Evolutionary conservation across 805 yeast genomes (phyloP).

Genomic region (Zygosaccharomyces bailii): DNA sequence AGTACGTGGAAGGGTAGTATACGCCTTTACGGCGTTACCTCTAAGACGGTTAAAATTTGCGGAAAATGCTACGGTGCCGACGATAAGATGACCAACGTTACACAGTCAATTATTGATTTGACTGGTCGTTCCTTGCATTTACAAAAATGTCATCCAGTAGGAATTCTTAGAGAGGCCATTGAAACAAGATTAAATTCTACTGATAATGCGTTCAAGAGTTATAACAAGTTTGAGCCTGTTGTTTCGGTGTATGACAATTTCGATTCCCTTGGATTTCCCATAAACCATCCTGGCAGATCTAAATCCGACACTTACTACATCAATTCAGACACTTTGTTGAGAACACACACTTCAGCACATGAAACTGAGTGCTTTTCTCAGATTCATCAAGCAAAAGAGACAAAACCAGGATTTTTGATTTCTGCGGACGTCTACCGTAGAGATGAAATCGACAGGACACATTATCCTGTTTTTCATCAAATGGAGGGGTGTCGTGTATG

Average conservation of each 20-base stretch:
- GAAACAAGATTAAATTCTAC: conserved; percentile 61
- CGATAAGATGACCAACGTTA: conserved; percentile 75
- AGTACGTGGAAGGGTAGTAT: conserved; percentile 3
- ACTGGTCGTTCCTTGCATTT: conserved; percentile 73
- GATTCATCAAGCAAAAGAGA: conserved; percentile 42
- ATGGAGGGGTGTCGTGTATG: conserved; percentile 95
- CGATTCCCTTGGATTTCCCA: conserved; percentile 87
- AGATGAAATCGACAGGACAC: conserved; percentile 93
- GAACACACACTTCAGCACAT: conserved; percentile 98
- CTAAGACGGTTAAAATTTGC: conserved; percentile 33
- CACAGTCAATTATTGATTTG: conserved; percentile 64
- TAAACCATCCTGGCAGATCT: conserved; percentile 90
- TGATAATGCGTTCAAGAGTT: conserved; percentile 62
- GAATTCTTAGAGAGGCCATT: conserved; percentile 72
- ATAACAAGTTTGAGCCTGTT: conserved; percentile 75
- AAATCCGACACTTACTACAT: conserved; percentile 90
- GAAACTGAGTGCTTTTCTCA: conserved; percentile 78
- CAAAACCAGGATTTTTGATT: conserved; percentile 79
- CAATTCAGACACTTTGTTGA: conserved; percentile 63
- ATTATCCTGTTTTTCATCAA: conserved; percentile 96
- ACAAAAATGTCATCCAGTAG: conserved; percentile 79
- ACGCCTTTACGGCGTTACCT: neutral
- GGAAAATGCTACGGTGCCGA: conserved; percentile 58
- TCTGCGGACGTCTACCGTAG: conserved; percentile 95
- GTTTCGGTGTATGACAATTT: conserved; percentile 83